These are phyloP conservation scores for Rhizopogon vulgaris DNA, from an alignment of 768 basidiomycete genomes.

Conservation along the genomic window DNA sequence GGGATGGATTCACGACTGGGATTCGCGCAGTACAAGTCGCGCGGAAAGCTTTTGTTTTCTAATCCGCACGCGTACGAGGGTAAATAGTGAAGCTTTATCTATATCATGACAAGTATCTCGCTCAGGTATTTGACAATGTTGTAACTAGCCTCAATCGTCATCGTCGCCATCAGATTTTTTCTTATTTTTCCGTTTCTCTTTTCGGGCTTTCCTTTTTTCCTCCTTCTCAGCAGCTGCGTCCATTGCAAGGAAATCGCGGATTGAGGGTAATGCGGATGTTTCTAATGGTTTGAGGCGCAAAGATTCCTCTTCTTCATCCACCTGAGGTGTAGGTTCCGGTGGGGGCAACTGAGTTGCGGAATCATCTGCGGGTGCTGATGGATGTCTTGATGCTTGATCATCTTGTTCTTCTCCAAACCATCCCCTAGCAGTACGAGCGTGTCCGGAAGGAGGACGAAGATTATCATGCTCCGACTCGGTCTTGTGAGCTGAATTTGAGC, in stretches of 20 bases:
- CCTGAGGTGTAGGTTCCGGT: conserved; percentile 11
- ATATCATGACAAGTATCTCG: background rate
- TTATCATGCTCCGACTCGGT: background rate
- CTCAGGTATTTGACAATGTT: background rate
- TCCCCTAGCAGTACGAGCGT: conserved; percentile 14
- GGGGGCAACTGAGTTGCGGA: conserved; percentile 10
- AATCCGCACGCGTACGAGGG: conserved; percentile 4
- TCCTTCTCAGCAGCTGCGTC: conserved; percentile 60
- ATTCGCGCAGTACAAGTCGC: conserved; percentile 58
- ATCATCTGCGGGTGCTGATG: background rate
- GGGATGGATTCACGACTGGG: conserved; percentile 66
- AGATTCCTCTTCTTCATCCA: conserved; percentile 37
- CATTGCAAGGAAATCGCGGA: conserved; percentile 75
- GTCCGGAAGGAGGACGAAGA: conserved; percentile 2
- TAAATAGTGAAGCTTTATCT: too few species aligned
- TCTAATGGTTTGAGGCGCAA: conserved; percentile 66
- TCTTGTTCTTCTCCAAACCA: conserved; percentile 47
- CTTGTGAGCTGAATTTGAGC: conserved; percentile 5
- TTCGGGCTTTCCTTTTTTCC: conserved; percentile 66
- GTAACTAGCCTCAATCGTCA: conserved; percentile 20
- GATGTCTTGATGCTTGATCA: background rate
- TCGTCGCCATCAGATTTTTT: conserved; percentile 23
- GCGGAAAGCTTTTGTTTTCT: conserved; percentile 35
- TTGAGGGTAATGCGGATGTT: conserved; percentile 78
- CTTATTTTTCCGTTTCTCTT: conserved; percentile 62